Conservation (phyloP, 257 asterid genomes). For the Ilex asprella region DNA sequence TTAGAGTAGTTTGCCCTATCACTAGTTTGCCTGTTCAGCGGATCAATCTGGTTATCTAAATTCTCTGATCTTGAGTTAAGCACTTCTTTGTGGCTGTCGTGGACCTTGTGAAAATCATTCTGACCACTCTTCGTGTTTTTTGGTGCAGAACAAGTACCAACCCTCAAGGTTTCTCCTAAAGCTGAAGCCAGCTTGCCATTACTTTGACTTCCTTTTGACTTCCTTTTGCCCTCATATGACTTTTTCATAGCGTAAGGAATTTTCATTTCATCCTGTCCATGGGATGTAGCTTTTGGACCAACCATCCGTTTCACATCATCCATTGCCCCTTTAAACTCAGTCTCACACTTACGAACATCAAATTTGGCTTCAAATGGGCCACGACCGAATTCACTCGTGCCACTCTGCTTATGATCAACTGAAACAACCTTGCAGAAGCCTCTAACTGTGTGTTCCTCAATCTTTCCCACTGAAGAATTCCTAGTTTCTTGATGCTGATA, state of each 20-base stretch:
- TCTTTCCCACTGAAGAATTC: constrained; percentile 30
- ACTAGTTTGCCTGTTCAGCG: constrained; percentile 28
- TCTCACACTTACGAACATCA: constrained; percentile 33
- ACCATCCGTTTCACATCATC: constrained; percentile 19
- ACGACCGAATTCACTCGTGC: constrained; percentile 21
- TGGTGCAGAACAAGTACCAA: constrained; percentile 27
- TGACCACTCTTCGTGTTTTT: constrained; percentile 29
- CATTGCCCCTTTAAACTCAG: constrained; percentile 22
- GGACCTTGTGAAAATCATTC: constrained; percentile 32
- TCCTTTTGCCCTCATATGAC: constrained; percentile 42
- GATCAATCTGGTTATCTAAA: constrained; percentile 24
- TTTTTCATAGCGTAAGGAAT: constrained; percentile 24
- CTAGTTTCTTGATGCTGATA: constrained; percentile 25
- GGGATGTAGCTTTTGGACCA: constrained; percentile 24
- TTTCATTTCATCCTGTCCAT: constrained; percentile 26
- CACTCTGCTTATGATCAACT: constrained; percentile 25
- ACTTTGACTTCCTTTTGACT: constrained; percentile 35
- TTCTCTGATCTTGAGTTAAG: constrained; percentile 21
- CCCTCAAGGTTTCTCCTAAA: constrained; percentile 23
- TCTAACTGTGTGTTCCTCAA: constrained; percentile 6
- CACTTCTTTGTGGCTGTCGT: constrained; percentile 13
- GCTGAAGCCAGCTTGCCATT: constrained; percentile 31
- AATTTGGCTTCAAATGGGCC: constrained; percentile 23
- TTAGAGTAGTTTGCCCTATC: constrained; percentile 36
- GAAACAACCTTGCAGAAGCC: constrained; percentile 24